These are phyloP conservation scores for Diaporthe ilicicola DNA, from an alignment of 2,329 filamentous ascomycete species.

Conservation along the genomic window DNA sequence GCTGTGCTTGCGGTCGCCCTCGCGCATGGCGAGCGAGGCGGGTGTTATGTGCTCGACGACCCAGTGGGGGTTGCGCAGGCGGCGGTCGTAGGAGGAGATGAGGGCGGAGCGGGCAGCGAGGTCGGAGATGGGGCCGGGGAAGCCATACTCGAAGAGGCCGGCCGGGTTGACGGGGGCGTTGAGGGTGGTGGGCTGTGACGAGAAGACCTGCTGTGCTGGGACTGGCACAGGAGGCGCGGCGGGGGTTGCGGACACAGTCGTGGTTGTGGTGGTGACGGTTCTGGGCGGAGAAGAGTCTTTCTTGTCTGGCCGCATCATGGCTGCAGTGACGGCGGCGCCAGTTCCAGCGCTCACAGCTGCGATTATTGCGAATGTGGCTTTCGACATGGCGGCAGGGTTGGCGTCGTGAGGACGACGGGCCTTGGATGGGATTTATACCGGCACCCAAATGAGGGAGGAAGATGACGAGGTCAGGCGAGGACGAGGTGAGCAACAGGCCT, in stretches of 20 bases:
- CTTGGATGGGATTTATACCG: constrained; percentile 31
- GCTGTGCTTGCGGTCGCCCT: constrained; percentile 86
- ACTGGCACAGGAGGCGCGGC: constrained; percentile 49
- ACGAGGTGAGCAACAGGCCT: constrained; percentile 27
- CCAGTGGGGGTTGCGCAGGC: constrained; percentile 91
- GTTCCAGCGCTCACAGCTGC: constrained; percentile 80
- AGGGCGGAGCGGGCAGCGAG: constrained; percentile 79
- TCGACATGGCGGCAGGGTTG: constrained; percentile 69
- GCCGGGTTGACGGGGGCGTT: constrained; percentile 72
- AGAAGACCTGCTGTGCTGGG: constrained; percentile 67
- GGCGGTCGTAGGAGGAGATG: constrained; percentile 89
- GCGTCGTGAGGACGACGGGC: constrained; percentile 7
- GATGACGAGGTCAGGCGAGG: constrained; percentile 33
- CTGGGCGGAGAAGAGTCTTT: constrained; percentile 47
- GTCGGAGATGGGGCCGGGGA: constrained; percentile 90
- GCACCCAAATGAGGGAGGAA: not conserved
- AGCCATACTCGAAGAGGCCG: constrained; percentile 85
- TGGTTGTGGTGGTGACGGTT: constrained; percentile 45
- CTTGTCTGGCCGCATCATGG: constrained; percentile 61
- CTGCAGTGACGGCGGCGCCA: constrained; percentile 77
- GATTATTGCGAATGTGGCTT: constrained; percentile 78
- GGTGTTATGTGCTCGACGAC: constrained; percentile 96
- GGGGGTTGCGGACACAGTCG: constrained; percentile 42
- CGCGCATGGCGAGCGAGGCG: constrained; percentile 76
- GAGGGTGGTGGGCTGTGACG: constrained; percentile 41